A percentile compares a stretch with the other conserved stretches of the same genome.
Conservation (phyloP, 2,329 filamentous ascomycete species). For the Sphaerulina vaccinii region DNA sequence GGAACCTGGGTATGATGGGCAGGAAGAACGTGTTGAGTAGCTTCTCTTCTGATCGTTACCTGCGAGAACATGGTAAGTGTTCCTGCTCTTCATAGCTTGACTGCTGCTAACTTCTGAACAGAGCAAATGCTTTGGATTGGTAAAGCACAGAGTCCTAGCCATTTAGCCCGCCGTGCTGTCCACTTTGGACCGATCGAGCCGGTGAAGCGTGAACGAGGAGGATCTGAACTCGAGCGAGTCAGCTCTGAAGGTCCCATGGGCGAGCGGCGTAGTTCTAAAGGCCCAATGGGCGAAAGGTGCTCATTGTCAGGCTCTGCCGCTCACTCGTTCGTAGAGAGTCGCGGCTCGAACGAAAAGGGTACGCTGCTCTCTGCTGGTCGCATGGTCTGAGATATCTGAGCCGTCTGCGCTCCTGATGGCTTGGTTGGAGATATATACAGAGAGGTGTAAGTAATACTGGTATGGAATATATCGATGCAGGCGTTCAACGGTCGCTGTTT, state of each 20-base stretch:
- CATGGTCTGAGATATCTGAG: not conserved
- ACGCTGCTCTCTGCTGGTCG: not conserved
- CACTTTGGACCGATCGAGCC: not conserved
- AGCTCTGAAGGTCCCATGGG: not conserved
- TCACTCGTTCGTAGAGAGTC: not conserved
- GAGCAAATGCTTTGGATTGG: slow-evolving; percentile 34
- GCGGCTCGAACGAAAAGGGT: not conserved
- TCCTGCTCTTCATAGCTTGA: not conserved
- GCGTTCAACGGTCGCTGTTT: not conserved
- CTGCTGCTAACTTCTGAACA: not conserved
- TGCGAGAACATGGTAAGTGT: slow-evolving; percentile 41
- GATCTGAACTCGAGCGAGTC: not conserved
- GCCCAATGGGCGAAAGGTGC: not conserved
- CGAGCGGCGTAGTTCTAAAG: not conserved
- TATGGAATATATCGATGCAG: not conserved
- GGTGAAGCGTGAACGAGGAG: slow-evolving; percentile 1
- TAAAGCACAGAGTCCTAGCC: slow-evolving; percentile 22
- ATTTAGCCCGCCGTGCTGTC: slow-evolving; percentile 9
- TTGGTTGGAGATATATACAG: not conserved
- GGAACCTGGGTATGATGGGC: slow-evolving; percentile 59
- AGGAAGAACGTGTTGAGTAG: slow-evolving; percentile 59
- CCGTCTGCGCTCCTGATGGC: not conserved
- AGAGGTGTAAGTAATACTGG: not conserved
- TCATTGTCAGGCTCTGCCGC: not conserved
- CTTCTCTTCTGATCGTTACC: slow-evolving; percentile 59